A percentile compares a stretch with the other conserved stretches of the same genome.
phyloP scores from a whole-genome alignment of 108 stramenopile genomes.

The Cyclotella baltica region DNA sequence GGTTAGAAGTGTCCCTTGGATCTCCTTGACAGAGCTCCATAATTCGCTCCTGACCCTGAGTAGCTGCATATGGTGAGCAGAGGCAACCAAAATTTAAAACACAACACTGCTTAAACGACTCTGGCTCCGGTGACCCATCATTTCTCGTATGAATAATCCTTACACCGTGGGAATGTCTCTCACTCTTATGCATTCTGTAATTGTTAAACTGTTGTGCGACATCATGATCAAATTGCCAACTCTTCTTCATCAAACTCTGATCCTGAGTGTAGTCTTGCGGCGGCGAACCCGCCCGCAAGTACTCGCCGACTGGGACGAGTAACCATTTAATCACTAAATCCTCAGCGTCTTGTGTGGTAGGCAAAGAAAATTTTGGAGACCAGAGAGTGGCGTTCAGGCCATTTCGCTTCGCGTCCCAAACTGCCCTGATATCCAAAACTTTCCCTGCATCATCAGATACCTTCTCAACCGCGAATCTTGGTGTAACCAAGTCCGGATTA shows the following conservation, averaged over 20 bases:
- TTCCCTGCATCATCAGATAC: slow-evolving; percentile 10
- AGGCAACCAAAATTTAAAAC: slow-evolving; percentile 2
- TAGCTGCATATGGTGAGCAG: no score
- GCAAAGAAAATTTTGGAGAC: slow-evolving; percentile 3
- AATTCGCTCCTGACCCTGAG: neutral
- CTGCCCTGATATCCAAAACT: slow-evolving; percentile 47
- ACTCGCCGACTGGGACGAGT: neutral
- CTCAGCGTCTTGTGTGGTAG: neutral
- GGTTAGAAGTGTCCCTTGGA: neutral
- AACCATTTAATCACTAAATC: slow-evolving; percentile 16
- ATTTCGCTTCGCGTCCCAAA: slow-evolving; percentile 46
- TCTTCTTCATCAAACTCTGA: neutral
- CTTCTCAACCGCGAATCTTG: slow-evolving; percentile 44
- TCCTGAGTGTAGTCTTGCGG: slow-evolving; percentile 9
- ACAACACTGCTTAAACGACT: neutral
- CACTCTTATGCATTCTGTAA: slow-evolving; percentile 20
- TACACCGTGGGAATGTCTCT: slow-evolving; percentile 6
- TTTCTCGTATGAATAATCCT: slow-evolving; percentile 6
- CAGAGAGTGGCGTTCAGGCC: slow-evolving; percentile 41
- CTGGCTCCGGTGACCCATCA: neutral
- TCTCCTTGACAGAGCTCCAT: neutral
- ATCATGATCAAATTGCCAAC: neutral
- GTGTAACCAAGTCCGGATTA: neutral
- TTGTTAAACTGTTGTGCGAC: slow-evolving; percentile 22
- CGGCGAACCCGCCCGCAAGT: neutral